Percentiles rank a stretch among this genome's conserved stretches.
Evolutionary conservation across 495 filamentous ascomycete species (phyloP).

Genomic region (Daldinia childiae): DNA sequence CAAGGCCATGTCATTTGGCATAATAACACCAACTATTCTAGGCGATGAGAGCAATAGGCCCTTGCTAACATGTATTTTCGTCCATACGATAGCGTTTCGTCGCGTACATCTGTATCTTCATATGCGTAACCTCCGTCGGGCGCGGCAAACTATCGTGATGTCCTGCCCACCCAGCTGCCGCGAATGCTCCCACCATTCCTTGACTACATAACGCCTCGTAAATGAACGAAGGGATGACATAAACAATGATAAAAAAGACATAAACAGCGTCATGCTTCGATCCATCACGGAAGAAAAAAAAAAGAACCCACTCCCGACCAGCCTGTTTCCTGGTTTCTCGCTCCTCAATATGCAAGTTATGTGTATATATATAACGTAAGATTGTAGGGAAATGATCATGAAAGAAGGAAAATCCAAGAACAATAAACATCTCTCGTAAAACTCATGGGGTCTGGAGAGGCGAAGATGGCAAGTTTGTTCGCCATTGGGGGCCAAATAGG

Average conservation of each 20-base stretch:
- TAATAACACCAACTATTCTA: neutral
- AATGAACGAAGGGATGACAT: conserved; percentile 37
- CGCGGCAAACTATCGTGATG: conserved; percentile 23
- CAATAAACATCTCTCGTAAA: conserved; percentile 40
- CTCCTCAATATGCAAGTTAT: conserved; percentile 41
- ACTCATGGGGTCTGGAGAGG: conserved; percentile 19
- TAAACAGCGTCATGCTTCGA: neutral
- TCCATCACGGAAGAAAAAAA: conserved; percentile 10
- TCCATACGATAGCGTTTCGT: conserved; percentile 15
- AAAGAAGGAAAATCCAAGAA: conserved; percentile 16
- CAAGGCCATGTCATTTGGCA: neutral
- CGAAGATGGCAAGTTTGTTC: conserved; percentile 15
- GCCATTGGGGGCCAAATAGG: conserved; percentile 18
- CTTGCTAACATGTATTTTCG: conserved; percentile 35
- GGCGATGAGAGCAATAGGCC: conserved; percentile 20
- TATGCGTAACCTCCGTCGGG: conserved; percentile 35
- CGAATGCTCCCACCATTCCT: conserved; percentile 39
- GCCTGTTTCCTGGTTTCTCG: conserved; percentile 41
- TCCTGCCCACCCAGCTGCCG: conserved; percentile 32
- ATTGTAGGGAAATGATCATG: conserved; percentile 10
- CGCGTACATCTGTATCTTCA: conserved; percentile 22
- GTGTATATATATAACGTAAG: conserved; percentile 34
- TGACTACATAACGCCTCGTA: conserved; percentile 35
- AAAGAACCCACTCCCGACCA: conserved; percentile 37
- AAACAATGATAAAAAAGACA: conserved; percentile 4